Percentiles rank a stretch among this genome's conserved stretches.
Conservation (phyloP, 257 asterid species). For the Voacanga thouarsii region DNA sequence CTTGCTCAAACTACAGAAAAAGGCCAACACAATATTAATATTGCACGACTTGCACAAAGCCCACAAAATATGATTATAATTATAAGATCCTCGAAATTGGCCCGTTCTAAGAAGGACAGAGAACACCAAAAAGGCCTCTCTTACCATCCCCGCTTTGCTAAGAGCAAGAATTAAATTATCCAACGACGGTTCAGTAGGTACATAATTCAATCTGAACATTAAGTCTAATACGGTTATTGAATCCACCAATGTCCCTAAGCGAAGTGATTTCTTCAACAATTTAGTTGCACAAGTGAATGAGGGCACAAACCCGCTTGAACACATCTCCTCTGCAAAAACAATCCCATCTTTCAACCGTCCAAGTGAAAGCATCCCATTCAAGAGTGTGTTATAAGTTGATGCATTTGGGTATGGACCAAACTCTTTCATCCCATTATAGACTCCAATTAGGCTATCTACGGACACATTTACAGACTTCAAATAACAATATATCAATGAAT, state of each 20-base stretch:
- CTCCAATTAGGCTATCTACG: slow-evolving; percentile 35
- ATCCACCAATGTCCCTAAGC: slow-evolving; percentile 33
- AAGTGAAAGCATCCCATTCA: slow-evolving; percentile 41
- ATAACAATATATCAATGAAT: slow-evolving; percentile 45
- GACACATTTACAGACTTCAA: slow-evolving; percentile 43
- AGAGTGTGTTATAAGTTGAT: slow-evolving; percentile 38
- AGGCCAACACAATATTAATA: slow-evolving; percentile 31
- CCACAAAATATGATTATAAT: slow-evolving; percentile 54
- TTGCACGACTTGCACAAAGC: slow-evolving; percentile 44
- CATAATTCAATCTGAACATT: slow-evolving; percentile 35
- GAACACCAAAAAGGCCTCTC: slow-evolving; percentile 36
- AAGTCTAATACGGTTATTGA: slow-evolving; percentile 33
- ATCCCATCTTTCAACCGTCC: slow-evolving; percentile 46
- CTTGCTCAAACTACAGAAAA: slow-evolving; percentile 49
- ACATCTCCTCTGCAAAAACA: slow-evolving; percentile 45
- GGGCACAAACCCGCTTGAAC: slow-evolving; percentile 40
- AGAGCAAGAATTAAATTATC: slow-evolving; percentile 41
- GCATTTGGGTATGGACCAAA: slow-evolving; percentile 57
- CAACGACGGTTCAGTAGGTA: slow-evolving; percentile 31
- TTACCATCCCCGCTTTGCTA: slow-evolving; percentile 39
- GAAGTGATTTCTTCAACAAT: slow-evolving; percentile 42
- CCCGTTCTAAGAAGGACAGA: slow-evolving; percentile 27
- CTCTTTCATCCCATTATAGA: slow-evolving; percentile 44
- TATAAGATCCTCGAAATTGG: slow-evolving; percentile 21
- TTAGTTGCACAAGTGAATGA: slow-evolving; percentile 36